Percentiles rank a stretch among this genome's conserved stretches.
These are phyloP conservation scores for Apiospora hydei DNA, from an alignment of 2,329 filamentous ascomycete species.

Conservation along the genomic window DNA sequence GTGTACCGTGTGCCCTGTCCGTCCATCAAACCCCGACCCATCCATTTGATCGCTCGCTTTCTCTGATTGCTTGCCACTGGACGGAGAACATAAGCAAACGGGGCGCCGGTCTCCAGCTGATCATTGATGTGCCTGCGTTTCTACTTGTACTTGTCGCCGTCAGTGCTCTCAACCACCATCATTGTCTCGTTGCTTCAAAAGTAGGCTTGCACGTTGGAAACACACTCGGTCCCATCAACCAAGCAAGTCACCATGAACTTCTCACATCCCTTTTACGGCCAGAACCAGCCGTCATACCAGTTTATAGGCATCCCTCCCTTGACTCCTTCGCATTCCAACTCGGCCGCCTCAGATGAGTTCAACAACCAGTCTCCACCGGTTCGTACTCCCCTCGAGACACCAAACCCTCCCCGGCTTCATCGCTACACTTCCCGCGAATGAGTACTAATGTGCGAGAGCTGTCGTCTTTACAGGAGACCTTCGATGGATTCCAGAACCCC, in stretches of 20 bases:
- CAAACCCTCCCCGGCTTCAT: conserved; percentile 24
- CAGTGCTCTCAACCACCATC: not conserved
- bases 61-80: conserved; percentile 14
- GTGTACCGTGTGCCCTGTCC: not conserved
- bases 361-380: conserved; percentile 62
- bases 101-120: conserved; percentile 22
- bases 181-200: not conserved
- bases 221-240: conserved; percentile 18
- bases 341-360: conserved; percentile 62
- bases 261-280: conserved; percentile 57
- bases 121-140: conserved; percentile 2
- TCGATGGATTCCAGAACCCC: conserved; percentile 53
- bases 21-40: not conserved
- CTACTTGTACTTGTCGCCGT: not conserved
- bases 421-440: conserved; percentile 30
- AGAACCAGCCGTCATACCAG: conserved; percentile 56
- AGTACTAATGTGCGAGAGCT: conserved; percentile 38
- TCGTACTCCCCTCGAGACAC: conserved; percentile 44
- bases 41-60: not conserved
- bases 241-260: conserved; percentile 55
- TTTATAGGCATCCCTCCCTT: conserved; percentile 62
- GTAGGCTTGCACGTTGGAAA: conserved; percentile 23
- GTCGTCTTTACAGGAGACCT: conserved; percentile 54
- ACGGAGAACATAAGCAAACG: conserved; percentile 13
- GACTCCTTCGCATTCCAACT: conserved; percentile 63